phyloP scores from a whole-genome alignment of 164 flowering plant genomes.

The Umbilicus rupestris region DNA sequence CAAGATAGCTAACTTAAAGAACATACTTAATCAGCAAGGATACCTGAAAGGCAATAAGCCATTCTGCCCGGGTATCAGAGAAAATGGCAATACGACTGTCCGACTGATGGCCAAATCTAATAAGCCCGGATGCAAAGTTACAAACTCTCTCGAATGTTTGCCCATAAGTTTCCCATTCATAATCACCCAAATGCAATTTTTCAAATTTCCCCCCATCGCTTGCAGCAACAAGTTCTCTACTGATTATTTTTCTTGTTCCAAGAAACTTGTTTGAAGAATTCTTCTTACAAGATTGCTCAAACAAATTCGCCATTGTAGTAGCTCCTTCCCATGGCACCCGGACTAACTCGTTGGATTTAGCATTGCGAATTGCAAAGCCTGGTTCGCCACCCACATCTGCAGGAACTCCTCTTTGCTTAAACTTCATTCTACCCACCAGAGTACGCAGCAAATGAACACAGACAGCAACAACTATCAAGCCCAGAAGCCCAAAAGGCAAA shows the following conservation, averaged over 20 bases:
- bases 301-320: conserved; percentile 69
- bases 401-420: conserved; percentile 61
- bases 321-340: conserved; percentile 89
- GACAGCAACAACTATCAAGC: conserved; percentile 8
- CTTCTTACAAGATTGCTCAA: conserved; percentile 76
- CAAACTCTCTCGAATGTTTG: conserved; percentile 50
- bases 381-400: conserved; percentile 72
- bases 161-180: conserved; percentile 68
- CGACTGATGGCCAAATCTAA: conserved; percentile 51
- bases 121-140: conserved; percentile 81
- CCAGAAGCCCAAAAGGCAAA: no score
- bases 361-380: conserved; percentile 60
- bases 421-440: conserved; percentile 40
- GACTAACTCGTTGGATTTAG: conserved; percentile 32
- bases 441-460: conserved; percentile 36
- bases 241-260: conserved; percentile 60
- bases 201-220: conserved; percentile 87
- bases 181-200: conserved; percentile 83
- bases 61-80: conserved; percentile 75
- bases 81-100: conserved; percentile 69
- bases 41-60: conserved; percentile 88
- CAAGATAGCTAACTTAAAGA: not conserved
- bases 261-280: conserved; percentile 41
- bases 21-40: not conserved
- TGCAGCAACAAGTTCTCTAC: conserved; percentile 37